Percentiles rank a stretch among this genome's conserved stretches.
Conservation (phyloP, 2,329 filamentous ascomycete species). For the Fusarium chuoi region DNA sequence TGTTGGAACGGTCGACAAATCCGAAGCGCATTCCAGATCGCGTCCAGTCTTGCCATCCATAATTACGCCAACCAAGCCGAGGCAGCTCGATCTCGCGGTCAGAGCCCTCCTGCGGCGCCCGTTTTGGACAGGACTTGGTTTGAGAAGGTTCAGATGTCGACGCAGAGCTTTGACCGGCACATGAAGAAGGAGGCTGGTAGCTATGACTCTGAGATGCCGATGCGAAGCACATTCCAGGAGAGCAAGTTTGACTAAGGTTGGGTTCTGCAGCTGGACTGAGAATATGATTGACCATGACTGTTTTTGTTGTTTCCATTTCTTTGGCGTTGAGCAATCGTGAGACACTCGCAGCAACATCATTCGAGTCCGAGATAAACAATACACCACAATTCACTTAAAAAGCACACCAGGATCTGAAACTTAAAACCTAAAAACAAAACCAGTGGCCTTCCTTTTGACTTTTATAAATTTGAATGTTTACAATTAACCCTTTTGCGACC, state of each 20-base stretch:
- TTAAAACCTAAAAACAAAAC: too few species aligned
- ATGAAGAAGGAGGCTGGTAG: conserved; percentile 53
- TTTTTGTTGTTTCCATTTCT: not conserved
- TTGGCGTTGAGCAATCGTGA: not conserved
- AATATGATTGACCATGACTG: not conserved
- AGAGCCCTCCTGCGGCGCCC: conserved; percentile 49
- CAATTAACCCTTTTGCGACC: not conserved
- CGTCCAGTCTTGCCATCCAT: conserved; percentile 52
- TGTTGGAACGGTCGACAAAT: conserved; percentile 54
- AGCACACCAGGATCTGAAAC: not conserved
- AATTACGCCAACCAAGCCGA: conserved; percentile 47
- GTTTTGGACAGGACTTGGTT: conserved; percentile 52
- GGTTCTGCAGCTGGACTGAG: not conserved
- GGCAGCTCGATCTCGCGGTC: conserved; percentile 46
- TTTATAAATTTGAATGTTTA: not conserved
- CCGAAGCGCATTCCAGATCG: conserved; percentile 51
- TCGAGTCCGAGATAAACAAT: not conserved
- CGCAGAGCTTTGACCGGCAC: conserved; percentile 54
- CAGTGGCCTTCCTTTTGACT: too few species aligned
- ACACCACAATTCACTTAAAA: not conserved
- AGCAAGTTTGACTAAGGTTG: conserved; percentile 8
- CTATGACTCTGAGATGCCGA: conserved; percentile 48
- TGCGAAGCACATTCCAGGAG: conserved; percentile 50
- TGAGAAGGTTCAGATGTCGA: conserved; percentile 57
- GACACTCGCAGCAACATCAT: not conserved